Conservation (phyloP, 2,329 filamentous ascomycete species). For the Ophiocordyceps robertsii region DNA sequence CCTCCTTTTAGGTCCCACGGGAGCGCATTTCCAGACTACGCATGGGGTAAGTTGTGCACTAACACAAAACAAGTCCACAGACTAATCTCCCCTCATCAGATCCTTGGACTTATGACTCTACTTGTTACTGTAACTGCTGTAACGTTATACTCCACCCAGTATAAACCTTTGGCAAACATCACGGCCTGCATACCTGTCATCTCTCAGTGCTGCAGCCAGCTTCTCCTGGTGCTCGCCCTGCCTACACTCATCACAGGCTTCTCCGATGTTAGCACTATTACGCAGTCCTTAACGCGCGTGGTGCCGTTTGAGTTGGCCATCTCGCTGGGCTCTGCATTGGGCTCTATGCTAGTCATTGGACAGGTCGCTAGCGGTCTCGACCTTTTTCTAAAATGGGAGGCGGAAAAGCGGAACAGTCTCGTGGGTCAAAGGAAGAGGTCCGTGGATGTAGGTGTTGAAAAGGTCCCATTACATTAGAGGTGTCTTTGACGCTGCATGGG, state of each 20-base stretch:
- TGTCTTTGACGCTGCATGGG: no score
- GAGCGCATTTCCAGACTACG: constrained; percentile 13
- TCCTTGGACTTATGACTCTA: neutral
- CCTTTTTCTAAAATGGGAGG: neutral
- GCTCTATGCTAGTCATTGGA: constrained; percentile 9
- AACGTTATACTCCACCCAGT: neutral
- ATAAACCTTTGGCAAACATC: no score
- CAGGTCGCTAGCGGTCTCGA: constrained; percentile 5
- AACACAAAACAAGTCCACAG: neutral
- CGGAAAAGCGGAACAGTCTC: neutral
- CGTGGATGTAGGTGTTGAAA: no score
- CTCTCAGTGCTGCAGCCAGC: constrained; percentile 10
- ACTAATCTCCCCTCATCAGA: neutral
- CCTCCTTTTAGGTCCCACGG: constrained; percentile 8
- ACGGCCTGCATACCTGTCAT: no score
- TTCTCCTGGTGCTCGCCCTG: constrained; percentile 12
- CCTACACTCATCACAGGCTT: constrained; percentile 14
- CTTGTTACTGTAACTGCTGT: neutral
- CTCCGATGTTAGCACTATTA: constrained; percentile 12
- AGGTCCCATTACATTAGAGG: no score
- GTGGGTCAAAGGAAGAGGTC: no score
- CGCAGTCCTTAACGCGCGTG: constrained; percentile 14
- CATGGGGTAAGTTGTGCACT: constrained; percentile 13
- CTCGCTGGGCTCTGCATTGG: constrained; percentile 10
- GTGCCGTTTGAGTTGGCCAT: constrained; percentile 14